Evolutionary conservation across 495 filamentous ascomycete species (phyloP).

Genomic region (Penicillium ochrochloron): DNA sequence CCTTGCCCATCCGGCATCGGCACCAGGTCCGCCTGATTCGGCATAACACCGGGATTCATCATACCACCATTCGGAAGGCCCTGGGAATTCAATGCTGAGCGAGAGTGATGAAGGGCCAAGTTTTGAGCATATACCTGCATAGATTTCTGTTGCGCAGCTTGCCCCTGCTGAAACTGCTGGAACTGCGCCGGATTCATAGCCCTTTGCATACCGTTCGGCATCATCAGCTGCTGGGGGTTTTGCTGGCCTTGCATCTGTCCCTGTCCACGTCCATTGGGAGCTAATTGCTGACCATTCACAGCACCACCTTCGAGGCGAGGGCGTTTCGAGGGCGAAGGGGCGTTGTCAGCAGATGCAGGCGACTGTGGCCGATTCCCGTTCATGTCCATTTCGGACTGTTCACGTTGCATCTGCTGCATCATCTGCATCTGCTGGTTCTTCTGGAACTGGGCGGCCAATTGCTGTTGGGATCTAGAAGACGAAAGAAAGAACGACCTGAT

Average conservation of each 20-base stretch:
- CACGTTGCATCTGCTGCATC: constrained; percentile 79
- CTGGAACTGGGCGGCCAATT: constrained; percentile 67
- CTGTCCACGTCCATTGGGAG: constrained; percentile 76
- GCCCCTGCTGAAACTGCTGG: constrained; percentile 67
- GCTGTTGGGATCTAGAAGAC: constrained; percentile 42
- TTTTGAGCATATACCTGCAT: constrained; percentile 85
- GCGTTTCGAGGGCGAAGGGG: constrained; percentile 89
- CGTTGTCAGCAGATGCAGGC: constrained; percentile 81
- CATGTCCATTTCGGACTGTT: constrained; percentile 86
- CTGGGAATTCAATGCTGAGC: constrained; percentile 63
- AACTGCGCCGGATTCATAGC: constrained; percentile 78
- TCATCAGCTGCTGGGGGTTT: constrained; percentile 66
- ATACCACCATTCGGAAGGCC: constrained; percentile 72
- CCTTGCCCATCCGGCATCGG: constrained; percentile 67
- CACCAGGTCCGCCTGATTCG: constrained; percentile 81
- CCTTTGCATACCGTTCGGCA: constrained; percentile 75
- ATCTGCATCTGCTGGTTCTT: constrained; percentile 67
- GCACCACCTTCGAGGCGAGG: constrained; percentile 79
- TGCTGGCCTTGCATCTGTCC: constrained; percentile 75
- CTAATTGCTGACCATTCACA: constrained; percentile 77
- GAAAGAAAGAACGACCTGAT: constrained; percentile 8
- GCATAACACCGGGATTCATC: constrained; percentile 60
- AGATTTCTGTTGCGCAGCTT: constrained; percentile 74
- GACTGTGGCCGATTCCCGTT: constrained; percentile 81
- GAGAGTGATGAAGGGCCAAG: constrained; percentile 75